Base-by-base conservation (phyloP, 2,329 filamentous ascomycete species). In the Sarocladium kiliense region DNA sequence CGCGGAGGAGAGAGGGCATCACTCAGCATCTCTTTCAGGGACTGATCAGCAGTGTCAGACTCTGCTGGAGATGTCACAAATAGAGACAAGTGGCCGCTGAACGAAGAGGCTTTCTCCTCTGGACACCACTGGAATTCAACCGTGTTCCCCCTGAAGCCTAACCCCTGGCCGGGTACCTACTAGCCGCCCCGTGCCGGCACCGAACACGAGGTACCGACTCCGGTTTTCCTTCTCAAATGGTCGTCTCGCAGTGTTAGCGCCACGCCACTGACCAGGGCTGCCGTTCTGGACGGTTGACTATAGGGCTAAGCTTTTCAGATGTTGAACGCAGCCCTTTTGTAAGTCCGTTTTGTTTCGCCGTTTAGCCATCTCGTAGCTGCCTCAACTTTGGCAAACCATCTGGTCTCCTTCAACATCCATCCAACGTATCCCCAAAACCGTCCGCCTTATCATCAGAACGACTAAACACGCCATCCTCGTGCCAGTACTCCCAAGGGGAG, bases 181-280 rank as follows among this genome's bases (percentile, higher is more conserved):
- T 36, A 51, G 47, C 47, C 26, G 47, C 30, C 47, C 27, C 47
- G 16, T 32, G n/a, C 27, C n/a, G 47, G 10, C 18, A 18, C 26
- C 21, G 18, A 36, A 51, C 47, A 51, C 47, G 27, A 51, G 47
- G 47, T 47, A 47, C 25, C 47, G 27, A 34, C 47, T 51, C 47
- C 47, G 21, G 18, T 49, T 49, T 30, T 18, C 19, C 19, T 16
- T 25, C 19, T 19, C 25, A 11, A 9, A 14, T 21, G 10, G 39
- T 12, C n/a, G 41, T 25, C 36, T 39, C 36, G 16, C 41, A 11
- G 5, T 49, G 36, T 49, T 51, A 51, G 27, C 47, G 27, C 47
- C 30, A 36, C 47, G 19, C 47, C 47, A 51, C 47, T 23, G 14
- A 21, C 41, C 41, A 45, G 18, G 18, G 41, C 41, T 25, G 41